Evolutionary conservation across 1,139 yeast genomes (phyloP), one percentile per base, ranked within the genome.

Genomic region (Pichia terricola): DNA sequence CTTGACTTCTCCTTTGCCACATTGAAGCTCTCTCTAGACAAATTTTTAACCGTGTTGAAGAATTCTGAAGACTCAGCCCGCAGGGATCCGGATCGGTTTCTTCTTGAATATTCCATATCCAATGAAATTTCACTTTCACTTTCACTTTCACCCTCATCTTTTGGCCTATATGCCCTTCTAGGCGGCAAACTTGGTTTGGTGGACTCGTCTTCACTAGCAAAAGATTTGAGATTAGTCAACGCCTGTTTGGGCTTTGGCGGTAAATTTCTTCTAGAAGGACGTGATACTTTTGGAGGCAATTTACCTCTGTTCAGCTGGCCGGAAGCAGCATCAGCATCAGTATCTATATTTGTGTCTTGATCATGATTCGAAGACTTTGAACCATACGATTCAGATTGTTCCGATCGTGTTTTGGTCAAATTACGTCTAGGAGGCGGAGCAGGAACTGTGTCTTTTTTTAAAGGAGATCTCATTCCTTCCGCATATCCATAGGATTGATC

Each of bases 381-480:
- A 8, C 11, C 28, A 11, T 11, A 28, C 10, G 33, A 26, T 16
- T 16, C 22, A 16, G 22, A 16, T 16, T 16, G 22, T 16, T 16
- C 22, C 22, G 22, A 16, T 16, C 22, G 22, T 2, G 16, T 11
- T 8, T 30, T 26, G 26, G 33, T 16, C 5, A 8, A 5, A 11
- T 35, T 40, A 38, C 43, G 37, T 22, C 35, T 40, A 16, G 47
- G 45, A 11, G 49, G 49, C 25, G 43, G 43, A n/a, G 45, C 42
- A 30, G 32, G 10, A 8, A 8, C 10, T 28, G 28, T 26, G n/a
- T 40, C 38, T 5, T 28, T 35, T 22, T 46, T 46, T 16, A 43
- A 26, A 16, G 49, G 46, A 16, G 49, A 46, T 16, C 49, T 37
- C 49, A 46, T 46, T 27, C 49, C 49, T 40, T 46, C 49, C 2